These are phyloP conservation scores for Entophlyctis helioformis DNA, from an alignment of 192 early-diverging fungal genomes.

Conservation along the genomic window DNA sequence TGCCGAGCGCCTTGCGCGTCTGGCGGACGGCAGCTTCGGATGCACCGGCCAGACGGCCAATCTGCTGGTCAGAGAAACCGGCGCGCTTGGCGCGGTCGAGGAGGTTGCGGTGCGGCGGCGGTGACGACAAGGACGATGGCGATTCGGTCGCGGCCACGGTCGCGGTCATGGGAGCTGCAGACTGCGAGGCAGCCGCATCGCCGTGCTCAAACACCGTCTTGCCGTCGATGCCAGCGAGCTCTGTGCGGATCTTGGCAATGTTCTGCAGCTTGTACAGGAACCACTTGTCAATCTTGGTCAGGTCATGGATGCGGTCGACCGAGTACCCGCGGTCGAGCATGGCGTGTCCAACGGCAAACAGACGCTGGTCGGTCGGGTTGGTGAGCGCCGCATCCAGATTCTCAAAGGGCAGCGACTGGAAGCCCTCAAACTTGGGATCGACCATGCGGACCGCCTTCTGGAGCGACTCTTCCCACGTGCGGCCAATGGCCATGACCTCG, in stretches of 20 bases:
- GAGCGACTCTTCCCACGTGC: slow-evolving; percentile 90
- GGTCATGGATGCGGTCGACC: slow-evolving; percentile 62
- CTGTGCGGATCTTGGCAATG: slow-evolving; percentile 50
- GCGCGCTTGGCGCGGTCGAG: slow-evolving; percentile 67
- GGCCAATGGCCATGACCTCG: slow-evolving; percentile 97
- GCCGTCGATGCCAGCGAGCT: slow-evolving; percentile 19
- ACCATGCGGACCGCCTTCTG: slow-evolving; percentile 95
- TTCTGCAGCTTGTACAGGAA: slow-evolving; percentile 82
- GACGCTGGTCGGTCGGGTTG: slow-evolving; percentile 66
- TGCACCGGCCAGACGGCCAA: slow-evolving; percentile 43
- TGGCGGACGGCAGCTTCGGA: slow-evolving; percentile 55
- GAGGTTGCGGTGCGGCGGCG: slow-evolving; percentile 32
- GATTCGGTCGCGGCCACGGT: too few species aligned
- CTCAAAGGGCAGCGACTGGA: slow-evolving; percentile 40
- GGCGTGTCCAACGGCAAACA: slow-evolving; percentile 75
- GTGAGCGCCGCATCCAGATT: slow-evolving; percentile 51
- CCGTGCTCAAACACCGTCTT: slow-evolving; percentile 6
- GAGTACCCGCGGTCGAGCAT: slow-evolving; percentile 67
- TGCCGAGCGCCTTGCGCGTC: slow-evolving; percentile 55
- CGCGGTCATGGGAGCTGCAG: slow-evolving; percentile 8
- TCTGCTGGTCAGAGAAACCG: slow-evolving; percentile 85
- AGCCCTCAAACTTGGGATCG: slow-evolving; percentile 86
- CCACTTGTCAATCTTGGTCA: slow-evolving; percentile 86
- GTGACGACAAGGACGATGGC: slow-evolving; percentile 45
- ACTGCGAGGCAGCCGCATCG: slow-evolving; percentile 16